Evolutionary conservation across 2,329 filamentous ascomycete genomes (phyloP), one percentile per base, ranked within the genome.

Genomic region (Xylariales sp.): DNA sequence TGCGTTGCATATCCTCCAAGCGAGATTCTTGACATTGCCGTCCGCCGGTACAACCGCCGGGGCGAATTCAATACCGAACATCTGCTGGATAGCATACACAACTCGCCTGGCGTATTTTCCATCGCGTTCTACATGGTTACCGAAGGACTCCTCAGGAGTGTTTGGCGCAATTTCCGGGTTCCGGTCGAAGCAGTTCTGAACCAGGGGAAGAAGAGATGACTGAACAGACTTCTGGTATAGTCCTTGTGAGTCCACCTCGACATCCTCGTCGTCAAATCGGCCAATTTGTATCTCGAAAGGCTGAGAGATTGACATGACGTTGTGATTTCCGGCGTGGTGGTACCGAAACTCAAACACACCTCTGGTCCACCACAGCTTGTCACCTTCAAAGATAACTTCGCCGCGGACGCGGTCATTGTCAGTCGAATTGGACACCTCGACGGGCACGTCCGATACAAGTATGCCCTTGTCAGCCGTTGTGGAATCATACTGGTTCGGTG

Each of bases 341-440:
- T 96, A 96, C 29, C 93, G 82, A 70, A 98, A 94, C 58, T 98
- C 93, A 57, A 95, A 98, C 3, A 94, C 86, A 41, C 93, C 93
- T 46, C 91, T 86, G 0, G 86, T 95, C 93, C 93, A 98, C 84
- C 88, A 98, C 3, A 96, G 76, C 66, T 95, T 95, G 67, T 97
- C 90, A 35, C 93, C 90, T 8, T 82, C 73, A 58, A 98, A 97
- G 10, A 88, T 64, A 56, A 97, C 83, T 60, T 95, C 88, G 31
- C 93, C 93, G 10, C 78, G 74, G 4, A 88, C 76, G 49, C 82
- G 73, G 43, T 86, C 74, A 14, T 64, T 66, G 3, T 74, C 74
- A 3, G 72, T 69, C 1, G 70, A 69, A 40, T 80, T 74, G 10
- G 54, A 70, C 67, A 49, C 65, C 49, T 70, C 59, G 1, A 82